Conservation (phyloP, 257 asterid species). For the Solanum okadae region DNA sequence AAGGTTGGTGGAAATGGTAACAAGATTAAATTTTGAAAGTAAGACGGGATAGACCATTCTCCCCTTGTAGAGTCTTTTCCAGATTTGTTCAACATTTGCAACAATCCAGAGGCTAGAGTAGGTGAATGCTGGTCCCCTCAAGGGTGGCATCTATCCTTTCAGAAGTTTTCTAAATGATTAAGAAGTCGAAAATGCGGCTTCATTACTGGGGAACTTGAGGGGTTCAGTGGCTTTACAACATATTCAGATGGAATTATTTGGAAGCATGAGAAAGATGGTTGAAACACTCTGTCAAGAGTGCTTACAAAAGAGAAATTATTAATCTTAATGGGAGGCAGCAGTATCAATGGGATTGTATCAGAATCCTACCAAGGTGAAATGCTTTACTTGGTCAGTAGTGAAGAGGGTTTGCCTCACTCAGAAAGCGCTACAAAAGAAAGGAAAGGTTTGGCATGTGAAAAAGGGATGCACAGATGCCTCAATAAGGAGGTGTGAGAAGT, state of each 20-base stretch:
- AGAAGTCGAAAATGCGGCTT: not conserved
- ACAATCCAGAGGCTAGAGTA: not conserved
- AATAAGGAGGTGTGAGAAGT: too few species aligned
- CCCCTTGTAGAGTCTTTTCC: not conserved
- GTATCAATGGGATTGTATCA: not conserved
- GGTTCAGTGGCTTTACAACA: not conserved
- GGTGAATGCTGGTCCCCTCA: not conserved
- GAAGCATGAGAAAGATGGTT: not conserved
- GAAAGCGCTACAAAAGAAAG: not conserved
- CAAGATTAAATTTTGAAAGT: not conserved
- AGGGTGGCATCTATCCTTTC: not conserved
- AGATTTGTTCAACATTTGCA: not conserved
- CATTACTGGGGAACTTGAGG: not conserved
- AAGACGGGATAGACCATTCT: not conserved
- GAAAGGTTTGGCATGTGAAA: not conserved
- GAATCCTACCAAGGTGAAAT: not conserved
- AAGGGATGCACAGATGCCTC: too few species aligned
- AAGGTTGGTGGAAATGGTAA: not conserved
- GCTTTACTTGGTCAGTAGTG: not conserved
- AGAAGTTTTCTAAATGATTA: not conserved
- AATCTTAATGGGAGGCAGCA: not conserved
- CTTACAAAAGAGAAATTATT: not conserved
- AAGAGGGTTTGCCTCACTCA: not conserved
- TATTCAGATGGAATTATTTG: not conserved
- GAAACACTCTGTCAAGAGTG: not conserved